Conservation (phyloP, 257 asterid species). For the Cordia subcordata region DNA sequence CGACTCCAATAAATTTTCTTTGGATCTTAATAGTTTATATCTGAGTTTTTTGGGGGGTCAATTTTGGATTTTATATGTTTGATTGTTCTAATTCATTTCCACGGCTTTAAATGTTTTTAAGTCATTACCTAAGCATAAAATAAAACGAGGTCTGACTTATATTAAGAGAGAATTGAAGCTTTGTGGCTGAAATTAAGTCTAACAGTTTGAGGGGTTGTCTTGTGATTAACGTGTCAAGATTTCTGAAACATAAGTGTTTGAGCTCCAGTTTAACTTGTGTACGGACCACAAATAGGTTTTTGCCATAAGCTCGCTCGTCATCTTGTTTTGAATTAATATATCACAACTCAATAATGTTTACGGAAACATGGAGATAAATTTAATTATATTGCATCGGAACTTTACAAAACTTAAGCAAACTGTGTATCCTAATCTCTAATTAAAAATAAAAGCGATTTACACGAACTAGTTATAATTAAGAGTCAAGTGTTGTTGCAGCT, state of each 20-base stretch:
- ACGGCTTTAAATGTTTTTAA: neutral
- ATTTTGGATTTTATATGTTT: slow-evolving; percentile 2
- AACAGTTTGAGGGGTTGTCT: neutral
- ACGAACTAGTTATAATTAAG: too few species aligned
- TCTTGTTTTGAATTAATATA: neutral
- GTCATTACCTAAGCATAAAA: slow-evolving; percentile 18
- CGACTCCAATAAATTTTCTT: slow-evolving; percentile 2
- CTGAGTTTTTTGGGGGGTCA: too few species aligned
- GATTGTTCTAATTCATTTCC: neutral
- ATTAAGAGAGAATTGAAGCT: neutral
- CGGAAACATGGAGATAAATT: too few species aligned
- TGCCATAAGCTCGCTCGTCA: neutral
- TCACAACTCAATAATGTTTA: too few species aligned
- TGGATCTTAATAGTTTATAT: too few species aligned
- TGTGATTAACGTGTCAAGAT: neutral
- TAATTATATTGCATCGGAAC: too few species aligned
- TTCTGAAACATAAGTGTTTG: neutral
- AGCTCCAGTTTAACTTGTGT: too few species aligned
- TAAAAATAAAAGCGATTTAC: too few species aligned
- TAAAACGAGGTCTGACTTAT: neutral
- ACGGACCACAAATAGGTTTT: too few species aligned
- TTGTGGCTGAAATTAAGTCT: slow-evolving; percentile 3
- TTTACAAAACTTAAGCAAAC: too few species aligned
- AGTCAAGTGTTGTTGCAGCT: too few species aligned
- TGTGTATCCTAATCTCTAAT: too few species aligned